These are phyloP conservation scores for Paraconiothyrium brasiliense DNA, from an alignment of 2,329 filamentous ascomycete species.

Conservation along the genomic window DNA sequence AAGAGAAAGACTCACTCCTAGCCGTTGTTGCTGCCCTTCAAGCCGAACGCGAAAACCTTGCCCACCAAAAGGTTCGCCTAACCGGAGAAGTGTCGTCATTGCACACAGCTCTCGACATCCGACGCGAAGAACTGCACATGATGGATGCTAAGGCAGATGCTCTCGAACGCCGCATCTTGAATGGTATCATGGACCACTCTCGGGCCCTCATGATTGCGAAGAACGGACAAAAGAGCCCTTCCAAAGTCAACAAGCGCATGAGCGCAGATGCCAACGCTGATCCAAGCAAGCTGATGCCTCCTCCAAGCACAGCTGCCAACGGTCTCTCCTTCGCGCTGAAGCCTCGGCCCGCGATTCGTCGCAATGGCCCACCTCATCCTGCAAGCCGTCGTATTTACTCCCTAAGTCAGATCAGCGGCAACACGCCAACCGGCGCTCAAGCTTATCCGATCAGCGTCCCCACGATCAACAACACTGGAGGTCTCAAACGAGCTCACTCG, in stretches of 20 bases:
- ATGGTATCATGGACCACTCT: slow-evolving; percentile 96
- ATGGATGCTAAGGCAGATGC: slow-evolving; percentile 92
- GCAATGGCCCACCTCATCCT: slow-evolving; percentile 49
- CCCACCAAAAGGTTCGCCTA: slow-evolving; percentile 79
- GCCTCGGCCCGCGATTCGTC: slow-evolving; percentile 53
- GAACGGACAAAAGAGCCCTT: slow-evolving; percentile 53
- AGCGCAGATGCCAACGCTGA: slow-evolving; percentile 43
- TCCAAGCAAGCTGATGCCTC: slow-evolving; percentile 47
- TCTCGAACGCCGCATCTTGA: slow-evolving; percentile 89
- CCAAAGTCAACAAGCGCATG: slow-evolving; percentile 46
- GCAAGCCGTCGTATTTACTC: slow-evolving; percentile 81
- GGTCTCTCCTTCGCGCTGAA: slow-evolving; percentile 60
- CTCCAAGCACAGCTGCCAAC: slow-evolving; percentile 47
- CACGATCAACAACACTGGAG: slow-evolving; percentile 51
- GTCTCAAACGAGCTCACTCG: slow-evolving; percentile 61
- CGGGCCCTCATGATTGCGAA: slow-evolving; percentile 85
- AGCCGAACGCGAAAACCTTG: slow-evolving; percentile 77
- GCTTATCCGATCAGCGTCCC: slow-evolving; percentile 45
- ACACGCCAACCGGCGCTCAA: slow-evolving; percentile 63
- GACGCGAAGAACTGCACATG: slow-evolving; percentile 86
- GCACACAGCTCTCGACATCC: slow-evolving; percentile 87
- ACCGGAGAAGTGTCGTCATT: slow-evolving; percentile 88
- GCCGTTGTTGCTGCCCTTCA: slow-evolving; percentile 67
- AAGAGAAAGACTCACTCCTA: slow-evolving; percentile 57
- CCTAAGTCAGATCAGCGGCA: slow-evolving; percentile 87